These are phyloP conservation scores for Diplodia intermedia DNA, from an alignment of 2,329 filamentous ascomycete species.

Conservation along the genomic window DNA sequence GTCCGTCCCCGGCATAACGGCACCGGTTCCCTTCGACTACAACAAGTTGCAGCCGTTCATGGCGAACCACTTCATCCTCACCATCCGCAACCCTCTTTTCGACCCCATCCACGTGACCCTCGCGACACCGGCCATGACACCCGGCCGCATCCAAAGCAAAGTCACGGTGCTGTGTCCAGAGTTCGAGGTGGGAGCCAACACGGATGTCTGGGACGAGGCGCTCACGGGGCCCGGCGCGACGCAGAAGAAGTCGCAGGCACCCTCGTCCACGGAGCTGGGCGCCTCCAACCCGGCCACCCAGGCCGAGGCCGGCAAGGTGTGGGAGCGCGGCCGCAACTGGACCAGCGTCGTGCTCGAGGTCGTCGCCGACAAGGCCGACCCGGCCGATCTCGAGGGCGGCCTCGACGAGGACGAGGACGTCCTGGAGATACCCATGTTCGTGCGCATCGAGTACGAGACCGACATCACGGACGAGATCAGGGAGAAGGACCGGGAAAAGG, in stretches of 20 bases:
- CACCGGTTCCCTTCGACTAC: constrained; percentile 51
- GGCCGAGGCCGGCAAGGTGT: constrained; percentile 92
- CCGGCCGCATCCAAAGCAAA: constrained; percentile 57
- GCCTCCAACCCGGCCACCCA: constrained; percentile 45
- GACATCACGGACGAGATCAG: constrained; percentile 63
- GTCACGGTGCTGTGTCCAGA: constrained; percentile 94
- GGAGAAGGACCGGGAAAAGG: constrained; percentile 37
- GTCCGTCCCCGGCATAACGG: constrained; percentile 40
- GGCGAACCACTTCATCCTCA: constrained; percentile 80
- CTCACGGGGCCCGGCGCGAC: constrained; percentile 54
- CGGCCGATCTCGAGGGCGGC: constrained; percentile 47
- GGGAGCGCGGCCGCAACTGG: constrained; percentile 93
- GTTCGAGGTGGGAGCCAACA: constrained; percentile 93
- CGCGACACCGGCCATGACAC: constrained; percentile 69
- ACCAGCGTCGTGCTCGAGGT: constrained; percentile 93
- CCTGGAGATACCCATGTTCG: constrained; percentile 92
- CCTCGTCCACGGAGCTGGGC: constrained; percentile 17
- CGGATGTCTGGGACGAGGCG: constrained; percentile 92
- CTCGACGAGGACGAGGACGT: constrained; percentile 65
- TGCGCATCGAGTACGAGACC: constrained; percentile 87
- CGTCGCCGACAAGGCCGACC: constrained; percentile 60
- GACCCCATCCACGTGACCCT: constrained; percentile 87
- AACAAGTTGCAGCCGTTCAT: constrained; percentile 57
- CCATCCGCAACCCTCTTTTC: constrained; percentile 92
- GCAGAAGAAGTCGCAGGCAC: constrained; percentile 34